These are phyloP conservation scores for Stereum hirsutum DNA, from an alignment of 1,284 basidiomycete genomes.

Conservation along the genomic window DNA sequence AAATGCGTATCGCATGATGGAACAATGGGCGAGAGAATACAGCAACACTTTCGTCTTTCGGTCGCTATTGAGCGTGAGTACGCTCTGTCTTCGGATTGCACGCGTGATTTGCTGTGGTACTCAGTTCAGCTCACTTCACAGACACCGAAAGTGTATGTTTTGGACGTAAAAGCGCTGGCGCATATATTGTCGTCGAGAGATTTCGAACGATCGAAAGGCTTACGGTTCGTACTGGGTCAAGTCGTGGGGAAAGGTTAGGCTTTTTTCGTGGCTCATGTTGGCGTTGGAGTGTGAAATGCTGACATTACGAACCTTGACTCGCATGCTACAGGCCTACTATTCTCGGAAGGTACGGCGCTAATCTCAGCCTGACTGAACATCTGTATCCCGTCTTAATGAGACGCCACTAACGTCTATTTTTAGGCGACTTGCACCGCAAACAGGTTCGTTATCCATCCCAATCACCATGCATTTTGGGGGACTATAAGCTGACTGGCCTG, in stretches of 20 bases:
- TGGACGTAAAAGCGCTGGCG: constrained; percentile 2
- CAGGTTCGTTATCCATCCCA: neutral
- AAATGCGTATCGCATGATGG: neutral
- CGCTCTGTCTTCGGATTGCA: neutral
- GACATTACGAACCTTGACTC: neutral
- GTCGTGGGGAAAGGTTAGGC: constrained; percentile 3
- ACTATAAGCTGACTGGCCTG: neutral
- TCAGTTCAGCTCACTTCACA: neutral
- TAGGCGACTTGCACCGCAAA: constrained; percentile 3
- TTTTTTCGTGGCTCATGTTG: neutral
- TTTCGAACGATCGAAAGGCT: neutral
- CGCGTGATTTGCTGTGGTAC: neutral
- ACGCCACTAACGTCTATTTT: too few species aligned
- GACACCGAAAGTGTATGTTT: neutral
- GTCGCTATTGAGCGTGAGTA: constrained; percentile 1
- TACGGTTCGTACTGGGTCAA: constrained; percentile 1
- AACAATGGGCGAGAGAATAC: constrained; percentile 1
- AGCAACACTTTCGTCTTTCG: neutral
- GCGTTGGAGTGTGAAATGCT: neutral
- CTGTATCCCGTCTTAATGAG: neutral
- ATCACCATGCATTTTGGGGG: neutral
- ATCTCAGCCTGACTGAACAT: neutral
- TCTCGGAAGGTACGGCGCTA: constrained; percentile 1
- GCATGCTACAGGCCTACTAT: constrained; percentile 4
- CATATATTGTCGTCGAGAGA: constrained; percentile 1